A percentile compares a stretch with the other conserved stretches of the same genome.
These are phyloP conservation scores for Tricladium varicosporioides DNA, from an alignment of 2,329 filamentous ascomycete species.

Conservation along the genomic window DNA sequence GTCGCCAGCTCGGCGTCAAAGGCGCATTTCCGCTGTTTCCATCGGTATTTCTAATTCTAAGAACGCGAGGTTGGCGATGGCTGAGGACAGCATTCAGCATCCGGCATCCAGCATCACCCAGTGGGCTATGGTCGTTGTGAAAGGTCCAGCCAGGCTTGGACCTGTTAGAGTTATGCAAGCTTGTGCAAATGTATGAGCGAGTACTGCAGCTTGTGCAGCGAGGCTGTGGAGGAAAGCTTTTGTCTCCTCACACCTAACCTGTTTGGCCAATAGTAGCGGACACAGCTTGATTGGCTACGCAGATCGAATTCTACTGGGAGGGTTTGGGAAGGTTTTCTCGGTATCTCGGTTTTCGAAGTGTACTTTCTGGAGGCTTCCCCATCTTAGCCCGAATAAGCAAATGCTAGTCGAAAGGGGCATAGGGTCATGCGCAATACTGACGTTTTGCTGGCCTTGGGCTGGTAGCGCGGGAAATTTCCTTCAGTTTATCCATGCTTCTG, in stretches of 20 bases:
- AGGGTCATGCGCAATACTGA: neutral
- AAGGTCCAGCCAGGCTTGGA: conserved; percentile 11
- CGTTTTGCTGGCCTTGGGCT: neutral
- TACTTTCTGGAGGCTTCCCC: neutral
- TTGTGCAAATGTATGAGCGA: conserved; percentile 18
- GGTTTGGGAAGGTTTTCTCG: neutral
- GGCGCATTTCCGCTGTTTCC: neutral
- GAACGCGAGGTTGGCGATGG: neutral
- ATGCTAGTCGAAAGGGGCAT: neutral
- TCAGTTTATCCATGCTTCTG: conserved; percentile 4
- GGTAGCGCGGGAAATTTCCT: neutral
- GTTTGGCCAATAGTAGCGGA: neutral
- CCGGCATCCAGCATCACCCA: too few relatives aligned
- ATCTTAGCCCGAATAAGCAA: neutral
- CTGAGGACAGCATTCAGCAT: conserved; percentile 1
- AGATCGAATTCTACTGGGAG: neutral
- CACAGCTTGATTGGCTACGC: neutral
- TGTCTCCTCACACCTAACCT: neutral
- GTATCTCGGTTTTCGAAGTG: neutral
- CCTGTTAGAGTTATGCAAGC: conserved; percentile 20
- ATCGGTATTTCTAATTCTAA: neutral
- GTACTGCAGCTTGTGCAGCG: conserved; percentile 27
- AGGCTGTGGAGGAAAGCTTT: conserved; percentile 26
- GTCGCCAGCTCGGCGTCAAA: neutral
- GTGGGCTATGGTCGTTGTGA: neutral